These are phyloP conservation scores for Rhodofomes roseus DNA, from an alignment of 1,284 basidiomycete species.

Conservation along the genomic window DNA sequence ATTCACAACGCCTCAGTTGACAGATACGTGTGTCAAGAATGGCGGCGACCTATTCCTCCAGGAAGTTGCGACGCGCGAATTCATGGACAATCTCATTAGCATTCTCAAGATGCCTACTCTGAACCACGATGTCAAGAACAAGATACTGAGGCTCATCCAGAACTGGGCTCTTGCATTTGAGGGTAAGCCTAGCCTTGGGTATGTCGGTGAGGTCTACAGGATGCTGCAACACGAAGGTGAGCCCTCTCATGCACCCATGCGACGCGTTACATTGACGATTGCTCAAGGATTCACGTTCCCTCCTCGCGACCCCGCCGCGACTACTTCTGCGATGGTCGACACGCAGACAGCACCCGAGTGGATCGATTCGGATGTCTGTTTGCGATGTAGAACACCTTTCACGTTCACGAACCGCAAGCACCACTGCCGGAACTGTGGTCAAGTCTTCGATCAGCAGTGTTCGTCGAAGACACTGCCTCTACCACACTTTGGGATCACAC, in stretches of 20 bases:
- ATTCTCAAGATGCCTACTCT: constrained; percentile 71
- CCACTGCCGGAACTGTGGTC: constrained; percentile 97
- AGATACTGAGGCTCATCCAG: constrained; percentile 80
- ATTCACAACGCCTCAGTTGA: constrained; percentile 49
- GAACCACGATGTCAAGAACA: constrained; percentile 83
- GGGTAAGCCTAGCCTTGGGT: constrained; percentile 71
- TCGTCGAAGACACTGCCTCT: constrained; percentile 83
- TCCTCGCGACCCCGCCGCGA: constrained; percentile 65
- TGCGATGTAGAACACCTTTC: constrained; percentile 90
- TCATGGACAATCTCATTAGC: constrained; percentile 89
- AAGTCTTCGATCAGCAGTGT: constrained; percentile 94
- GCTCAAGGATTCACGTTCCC: constrained; percentile 76
- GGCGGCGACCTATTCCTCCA: constrained; percentile 89
- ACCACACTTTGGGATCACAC: constrained; percentile 92
- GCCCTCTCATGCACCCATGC: constrained; percentile 15
- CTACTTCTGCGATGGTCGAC: constrained; percentile 81
- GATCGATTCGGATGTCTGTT: constrained; percentile 94
- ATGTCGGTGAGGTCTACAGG: constrained; percentile 79
- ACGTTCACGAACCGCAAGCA: constrained; percentile 97
- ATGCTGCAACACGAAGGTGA: constrained; percentile 72
- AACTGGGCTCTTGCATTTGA: constrained; percentile 93
- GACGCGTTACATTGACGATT: background rate
- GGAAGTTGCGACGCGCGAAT: constrained; percentile 85
- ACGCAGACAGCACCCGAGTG: constrained; percentile 91
- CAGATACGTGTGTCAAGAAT: constrained; percentile 97